Base-by-base conservation (phyloP, 1,139 yeast genomes). In the Magnusiomyces tetraspermus region DNA sequence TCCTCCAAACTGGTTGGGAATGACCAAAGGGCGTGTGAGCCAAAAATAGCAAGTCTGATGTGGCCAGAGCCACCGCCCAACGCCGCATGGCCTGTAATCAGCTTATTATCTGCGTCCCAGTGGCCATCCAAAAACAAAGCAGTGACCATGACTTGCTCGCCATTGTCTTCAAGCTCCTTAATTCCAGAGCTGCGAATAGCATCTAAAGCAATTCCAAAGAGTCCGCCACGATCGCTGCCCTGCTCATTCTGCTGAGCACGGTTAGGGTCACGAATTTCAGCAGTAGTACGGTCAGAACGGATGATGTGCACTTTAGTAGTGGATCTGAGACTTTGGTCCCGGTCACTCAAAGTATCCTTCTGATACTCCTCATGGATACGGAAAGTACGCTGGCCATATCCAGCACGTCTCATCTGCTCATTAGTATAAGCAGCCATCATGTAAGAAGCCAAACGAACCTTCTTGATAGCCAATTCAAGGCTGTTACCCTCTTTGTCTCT, bases 361-460 rank as follows among this genome's bases (percentile, higher is more conserved):
- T 71, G 66, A 55, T 67, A 65, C 61, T 86, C 95, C 61, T 92
- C 96, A 5, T 76, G 83, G 59, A 89, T 84, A 56, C 82, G 80
- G 68, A 89, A 89, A 3, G 85, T 76, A 55, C 97, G 71, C 59
- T 84, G 80, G 28, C 96, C 95, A 61, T 87, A 78, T 0, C 95
- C 94, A 52, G 78, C 76, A 42, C 82, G 71, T 54, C 82, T 70
- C 96, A 92, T 88, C 64, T 90, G 97, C 60, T 92, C 97, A 60
- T 83, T 83, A 0, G 97, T 90, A 65, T 80, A 90, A 0, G 97
- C 96, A 62, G 88, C 90, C 96, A 89, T 88, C 67, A 92, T 67
- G 61, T 96, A 75, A 2, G 87, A 96, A 6, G 90, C 97, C 56
- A 88, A 79, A 61, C 95, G 80, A 59, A 92, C 67, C 65, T 87